These are phyloP conservation scores for Naganishia friedmannii DNA, from an alignment of 768 basidiomycete species.

Conservation along the genomic window DNA sequence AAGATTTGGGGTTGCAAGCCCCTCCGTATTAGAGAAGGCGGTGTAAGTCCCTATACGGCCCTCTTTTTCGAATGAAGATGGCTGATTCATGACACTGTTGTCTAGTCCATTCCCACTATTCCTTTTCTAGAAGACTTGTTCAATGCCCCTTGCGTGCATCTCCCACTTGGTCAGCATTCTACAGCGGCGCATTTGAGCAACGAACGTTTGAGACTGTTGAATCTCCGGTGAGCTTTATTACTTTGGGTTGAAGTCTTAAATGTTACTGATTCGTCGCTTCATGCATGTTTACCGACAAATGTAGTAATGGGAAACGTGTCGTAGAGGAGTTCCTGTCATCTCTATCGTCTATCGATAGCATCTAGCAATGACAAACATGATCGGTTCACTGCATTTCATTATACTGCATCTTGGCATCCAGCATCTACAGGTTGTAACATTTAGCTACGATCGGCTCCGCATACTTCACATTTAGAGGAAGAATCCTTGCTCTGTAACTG, in stretches of 20 bases:
- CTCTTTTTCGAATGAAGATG: neutral
- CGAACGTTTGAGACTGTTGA: slow-evolving; percentile 81
- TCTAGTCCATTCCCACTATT: slow-evolving; percentile 85
- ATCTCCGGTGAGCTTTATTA: slow-evolving; percentile 57
- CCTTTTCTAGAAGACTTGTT: slow-evolving; percentile 93
- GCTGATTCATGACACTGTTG: slow-evolving; percentile 9
- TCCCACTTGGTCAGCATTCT: slow-evolving; percentile 76
- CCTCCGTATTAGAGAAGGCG: slow-evolving; percentile 86
- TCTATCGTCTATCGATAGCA: slow-evolving; percentile 3
- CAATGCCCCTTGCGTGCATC: slow-evolving; percentile 79
- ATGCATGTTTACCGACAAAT: neutral
- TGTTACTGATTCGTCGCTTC: neutral
- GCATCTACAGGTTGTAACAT: slow-evolving; percentile 5
- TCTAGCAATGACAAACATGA: neutral
- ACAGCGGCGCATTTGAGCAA: slow-evolving; percentile 83
- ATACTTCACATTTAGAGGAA: slow-evolving; percentile 20
- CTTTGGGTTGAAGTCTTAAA: neutral
- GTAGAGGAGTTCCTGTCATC: slow-evolving; percentile 43
- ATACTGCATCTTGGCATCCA: neutral
- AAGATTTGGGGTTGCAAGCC: slow-evolving; percentile 86
- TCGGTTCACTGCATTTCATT: neutral
- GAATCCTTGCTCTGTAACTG: slow-evolving; percentile 16
- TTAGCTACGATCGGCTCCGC: neutral
- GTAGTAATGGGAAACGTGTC: slow-evolving; percentile 49
- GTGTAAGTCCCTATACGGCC: slow-evolving; percentile 58